Base-by-base conservation (phyloP, 2,329 filamentous ascomycete genomes). In the Exserohilum rostratum region DNA sequence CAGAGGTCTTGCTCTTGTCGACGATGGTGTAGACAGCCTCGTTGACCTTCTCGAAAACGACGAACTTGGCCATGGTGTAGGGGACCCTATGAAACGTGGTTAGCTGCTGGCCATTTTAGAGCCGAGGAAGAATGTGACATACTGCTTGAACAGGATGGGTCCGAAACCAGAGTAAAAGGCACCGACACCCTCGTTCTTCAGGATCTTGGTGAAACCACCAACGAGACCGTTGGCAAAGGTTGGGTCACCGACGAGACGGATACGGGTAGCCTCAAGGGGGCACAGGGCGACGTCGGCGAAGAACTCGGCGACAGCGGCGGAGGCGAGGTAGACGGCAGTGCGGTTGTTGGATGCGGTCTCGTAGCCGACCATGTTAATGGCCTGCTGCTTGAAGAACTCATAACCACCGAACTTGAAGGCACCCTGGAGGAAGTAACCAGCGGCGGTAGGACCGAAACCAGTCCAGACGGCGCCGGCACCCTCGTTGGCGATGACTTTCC, bases 61-160 rank as follows among this genome's bases (percentile, higher is more conserved):
- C 91, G 82, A 96, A 96, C 84, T 96, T 96, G 85, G 91, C 84
- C 89, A 95, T 93, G 78, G 91, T 96, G 84, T 96, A 96, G 64
- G 91, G 91, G 69, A 96, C 87, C 84, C 89, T 91, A 64, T 5
- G 42, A 7, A 25, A 9, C 27, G 54, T 73, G 56, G 20, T 69
- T 58, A 71, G 67, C 35, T 34, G 11, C 5, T 10, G 4, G 18
- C 27, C 25, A 11, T 22, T 9, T 5, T 12, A 27, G 10, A 18
- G 7, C 15, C 22, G 22, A 18, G 35, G 13, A 38, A 13, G 9
- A 6, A 13, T 27, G 9, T 11, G 17, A 72, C 71, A 46, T 69
- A 74, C 72, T 77, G 75, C 71, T 77, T 77, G 73, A 77, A 77
- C 52, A 77, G 69, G 62, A 77, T 77, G 55, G 75, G 74, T 61